A percentile compares a stretch with the other conserved stretches of the same genome.
Evolutionary conservation across 768 basidiomycete species (phyloP).

Genomic region (Mycena polygramma): DNA sequence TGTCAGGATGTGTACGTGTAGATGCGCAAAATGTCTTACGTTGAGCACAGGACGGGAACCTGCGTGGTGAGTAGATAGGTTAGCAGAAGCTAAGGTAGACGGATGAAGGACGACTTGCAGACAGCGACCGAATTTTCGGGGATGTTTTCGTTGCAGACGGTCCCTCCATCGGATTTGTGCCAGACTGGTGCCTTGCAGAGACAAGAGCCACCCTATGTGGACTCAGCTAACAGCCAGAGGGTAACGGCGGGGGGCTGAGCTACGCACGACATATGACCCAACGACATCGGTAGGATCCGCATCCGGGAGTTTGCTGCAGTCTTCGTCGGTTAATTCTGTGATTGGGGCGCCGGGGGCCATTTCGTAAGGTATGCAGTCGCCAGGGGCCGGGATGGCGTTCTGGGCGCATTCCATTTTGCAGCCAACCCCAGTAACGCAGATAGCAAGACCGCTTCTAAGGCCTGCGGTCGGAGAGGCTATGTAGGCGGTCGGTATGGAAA

Average conservation of each 20-base stretch:
- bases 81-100: too few relatives aligned
- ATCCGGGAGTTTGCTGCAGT: neutral
- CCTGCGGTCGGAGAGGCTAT: neutral
- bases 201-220: neutral
- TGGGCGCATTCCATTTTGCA: neutral
- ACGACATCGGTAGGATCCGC: neutral
- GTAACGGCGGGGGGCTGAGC: too few relatives aligned
- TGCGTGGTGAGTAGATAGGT: too few relatives aligned
- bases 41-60: too few relatives aligned
- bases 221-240: neutral
- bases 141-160: neutral
- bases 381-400: neutral
- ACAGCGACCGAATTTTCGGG: neutral
- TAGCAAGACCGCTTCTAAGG: neutral
- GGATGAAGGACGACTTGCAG: neutral
- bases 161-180: neutral
- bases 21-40: too few relatives aligned
- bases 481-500: neutral
- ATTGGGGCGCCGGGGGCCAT: neutral
- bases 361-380: neutral
- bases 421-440: neutral
- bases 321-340: neutral
- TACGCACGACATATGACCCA: neutral
- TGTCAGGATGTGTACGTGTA: too few relatives aligned
- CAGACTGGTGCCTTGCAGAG: neutral